phyloP scores from a whole-genome alignment of 164 flowering plant species.

The Umbellularia californica region DNA sequence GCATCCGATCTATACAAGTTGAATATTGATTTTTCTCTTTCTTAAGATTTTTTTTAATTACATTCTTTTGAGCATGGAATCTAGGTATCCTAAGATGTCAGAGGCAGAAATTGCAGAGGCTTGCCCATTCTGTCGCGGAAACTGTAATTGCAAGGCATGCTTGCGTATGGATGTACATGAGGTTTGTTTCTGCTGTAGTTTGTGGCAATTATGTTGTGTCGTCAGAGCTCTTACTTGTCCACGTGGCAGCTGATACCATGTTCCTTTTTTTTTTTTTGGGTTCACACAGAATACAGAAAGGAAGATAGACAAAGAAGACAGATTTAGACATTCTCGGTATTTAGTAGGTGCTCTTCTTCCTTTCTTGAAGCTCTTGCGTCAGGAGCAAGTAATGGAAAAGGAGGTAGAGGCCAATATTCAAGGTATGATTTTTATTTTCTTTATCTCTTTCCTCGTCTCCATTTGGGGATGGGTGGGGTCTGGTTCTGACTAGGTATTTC shows the following conservation, averaged over 20 bases:
- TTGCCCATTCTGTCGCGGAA: constrained; percentile 20
- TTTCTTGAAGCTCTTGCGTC: constrained; percentile 37
- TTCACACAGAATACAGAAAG: constrained; percentile 38
- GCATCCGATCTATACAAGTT: background rate
- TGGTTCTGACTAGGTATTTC: background rate
- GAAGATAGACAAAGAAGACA: constrained; percentile 31
- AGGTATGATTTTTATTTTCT: constrained; percentile 29
- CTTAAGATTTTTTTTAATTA: background rate
- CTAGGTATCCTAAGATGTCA: constrained; percentile 17
- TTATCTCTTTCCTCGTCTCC: background rate
- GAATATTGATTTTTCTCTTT: background rate
- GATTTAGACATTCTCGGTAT: constrained; percentile 42
- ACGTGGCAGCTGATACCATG: background rate
- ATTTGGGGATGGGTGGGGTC: background rate
- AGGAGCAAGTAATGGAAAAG: constrained; percentile 57
- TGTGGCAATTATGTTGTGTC: background rate
- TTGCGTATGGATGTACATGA: constrained; percentile 5
- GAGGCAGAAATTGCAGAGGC: constrained; percentile 8
- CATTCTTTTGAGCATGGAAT: background rate
- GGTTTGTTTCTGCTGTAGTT: background rate
- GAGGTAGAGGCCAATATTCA: constrained; percentile 49
- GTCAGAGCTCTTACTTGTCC: background rate
- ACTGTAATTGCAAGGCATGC: constrained; percentile 24
- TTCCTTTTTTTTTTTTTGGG: background rate
- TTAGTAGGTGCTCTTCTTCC: constrained; percentile 52